Percentiles rank a stretch among this genome's conserved stretches.
Conservation (phyloP, 257 asterid species). For the Forsythia viridissima region DNA sequence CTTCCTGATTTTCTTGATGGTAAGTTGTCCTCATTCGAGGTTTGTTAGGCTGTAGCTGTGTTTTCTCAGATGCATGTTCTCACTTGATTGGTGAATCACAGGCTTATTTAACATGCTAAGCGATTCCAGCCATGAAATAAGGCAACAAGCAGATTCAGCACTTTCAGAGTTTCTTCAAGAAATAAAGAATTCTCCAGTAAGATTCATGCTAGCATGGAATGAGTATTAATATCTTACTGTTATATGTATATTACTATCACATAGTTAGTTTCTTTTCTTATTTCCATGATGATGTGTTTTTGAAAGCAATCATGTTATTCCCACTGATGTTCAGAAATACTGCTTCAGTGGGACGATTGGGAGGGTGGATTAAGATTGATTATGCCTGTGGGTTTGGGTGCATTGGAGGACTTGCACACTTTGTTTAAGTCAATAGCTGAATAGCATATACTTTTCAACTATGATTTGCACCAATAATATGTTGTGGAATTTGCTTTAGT, state of each 20-base stretch:
- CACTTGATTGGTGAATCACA: slow-evolving; percentile 38
- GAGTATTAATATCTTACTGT: slow-evolving; percentile 10
- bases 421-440: neutral
- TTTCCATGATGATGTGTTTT: neutral
- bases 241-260: slow-evolving; percentile 14
- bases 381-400: slow-evolving; percentile 16
- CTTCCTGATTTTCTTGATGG: slow-evolving; percentile 99
- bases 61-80: slow-evolving; percentile 25
- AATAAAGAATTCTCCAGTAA: slow-evolving; percentile 98
- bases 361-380: slow-evolving; percentile 18
- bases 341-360: slow-evolving; percentile 19
- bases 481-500: slow-evolving; percentile 11
- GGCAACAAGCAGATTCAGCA: slow-evolving; percentile 99
- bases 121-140: slow-evolving; percentile 94
- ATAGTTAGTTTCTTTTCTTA: slow-evolving; percentile 1
- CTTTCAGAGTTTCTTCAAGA: slow-evolving; percentile 99
- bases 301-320: slow-evolving; percentile 8
- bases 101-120: slow-evolving; percentile 98
- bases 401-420: slow-evolving; percentile 12
- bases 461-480: neutral
- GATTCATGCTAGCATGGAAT: slow-evolving; percentile 29
- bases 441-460: neutral
- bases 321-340: slow-evolving; percentile 6
- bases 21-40: slow-evolving; percentile 36
- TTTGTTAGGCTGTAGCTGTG: slow-evolving; percentile 18